Evolutionary conservation across 768 basidiomycete species (phyloP), one percentile per base, ranked within the genome.

Genomic region (Gymnopilus dilepis): DNA sequence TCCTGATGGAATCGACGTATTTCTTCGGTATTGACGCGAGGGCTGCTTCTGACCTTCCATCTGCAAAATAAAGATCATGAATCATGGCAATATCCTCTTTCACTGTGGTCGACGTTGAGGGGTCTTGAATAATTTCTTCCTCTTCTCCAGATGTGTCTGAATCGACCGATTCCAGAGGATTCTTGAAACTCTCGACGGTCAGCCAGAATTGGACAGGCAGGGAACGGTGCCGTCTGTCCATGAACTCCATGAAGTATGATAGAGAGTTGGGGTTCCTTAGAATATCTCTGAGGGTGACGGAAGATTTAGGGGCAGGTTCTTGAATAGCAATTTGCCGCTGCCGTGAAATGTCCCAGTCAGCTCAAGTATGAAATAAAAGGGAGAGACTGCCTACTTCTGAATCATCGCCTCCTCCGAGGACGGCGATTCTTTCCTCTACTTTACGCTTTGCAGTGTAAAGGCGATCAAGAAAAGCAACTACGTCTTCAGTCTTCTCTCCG

Each of bases 191-290:
- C 76, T 99, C 95, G 2, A 98, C 93, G 0, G 95, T 94, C 1
- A 99, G 80, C 97, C 97, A 99, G 76, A 98, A 99, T 65, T 99
- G 97, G 3, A 97, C 94, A 9, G 94, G 86, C 12, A 93, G 70
- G 12, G 95, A 92, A 30, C 91, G 86, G 61, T 87, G 83, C 7
- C 91, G 86, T 13, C 97, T 86, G 67, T 99, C 97, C 94, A 98
- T 96, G 68, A 94, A 97, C 77, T 99, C 97, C 89, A 98, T 95
- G 77, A 97, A 93, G 72, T 97, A 97, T 2, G 93, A 94, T 2
- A 99, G 83, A 0, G 95, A 94, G 37, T 88, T 90, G 0, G 97
- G 96, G 66, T 94, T 95, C 22, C 88, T 80, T 3, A 99, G 85
- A 53, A 99, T 83, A 55, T 94, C 91, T 38, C 92, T 85, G 4